Percentiles rank a stretch among this genome's conserved stretches.
Conservation (phyloP, 2,329 filamentous ascomycete genomes). For the Dothideomycetes sp. region DNA sequence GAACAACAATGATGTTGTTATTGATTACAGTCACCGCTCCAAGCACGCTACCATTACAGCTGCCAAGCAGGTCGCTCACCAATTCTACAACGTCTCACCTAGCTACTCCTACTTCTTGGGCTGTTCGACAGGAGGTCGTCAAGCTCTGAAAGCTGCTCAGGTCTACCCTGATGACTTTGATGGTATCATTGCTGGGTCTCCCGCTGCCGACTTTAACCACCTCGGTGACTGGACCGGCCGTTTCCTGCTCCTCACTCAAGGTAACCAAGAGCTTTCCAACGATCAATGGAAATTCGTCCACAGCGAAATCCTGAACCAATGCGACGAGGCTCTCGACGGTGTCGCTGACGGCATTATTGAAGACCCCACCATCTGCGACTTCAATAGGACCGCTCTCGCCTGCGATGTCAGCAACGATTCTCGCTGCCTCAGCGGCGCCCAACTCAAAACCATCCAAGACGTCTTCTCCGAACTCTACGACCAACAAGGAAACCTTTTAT, state of each 20-base stretch:
- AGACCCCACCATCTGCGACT: constrained; percentile 36
- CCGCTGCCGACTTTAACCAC: constrained; percentile 37
- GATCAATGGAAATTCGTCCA: constrained; percentile 37
- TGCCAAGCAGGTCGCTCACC: constrained; percentile 26
- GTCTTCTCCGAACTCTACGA: constrained; percentile 36
- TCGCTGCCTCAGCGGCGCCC: constrained; percentile 35
- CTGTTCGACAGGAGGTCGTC: constrained; percentile 41
- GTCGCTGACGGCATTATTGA: constrained; percentile 41
- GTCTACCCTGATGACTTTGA: constrained; percentile 41
- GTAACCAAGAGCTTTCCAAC: constrained; percentile 29
- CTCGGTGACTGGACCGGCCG: constrained; percentile 36
- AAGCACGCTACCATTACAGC: constrained; percentile 25
- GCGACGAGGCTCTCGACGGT: constrained; percentile 42
- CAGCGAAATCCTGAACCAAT: constrained; percentile 38
- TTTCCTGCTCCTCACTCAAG: constrained; percentile 35
- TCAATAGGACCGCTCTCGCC: constrained; percentile 30
- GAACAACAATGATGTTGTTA: constrained; percentile 24
- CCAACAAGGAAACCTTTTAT: constrained; percentile 38
- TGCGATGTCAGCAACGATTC: constrained; percentile 30
- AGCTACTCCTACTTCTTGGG: constrained; percentile 40
- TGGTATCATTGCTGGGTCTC: constrained; percentile 35
- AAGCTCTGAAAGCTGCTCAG: constrained; percentile 39
- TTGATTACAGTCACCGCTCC: constrained; percentile 26
- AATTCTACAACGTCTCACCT: constrained; percentile 31
- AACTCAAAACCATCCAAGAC: constrained; percentile 37